These are phyloP conservation scores for Trichopus zeylanicus DNA, from an alignment of 116 monocot species.

Conservation along the genomic window DNA sequence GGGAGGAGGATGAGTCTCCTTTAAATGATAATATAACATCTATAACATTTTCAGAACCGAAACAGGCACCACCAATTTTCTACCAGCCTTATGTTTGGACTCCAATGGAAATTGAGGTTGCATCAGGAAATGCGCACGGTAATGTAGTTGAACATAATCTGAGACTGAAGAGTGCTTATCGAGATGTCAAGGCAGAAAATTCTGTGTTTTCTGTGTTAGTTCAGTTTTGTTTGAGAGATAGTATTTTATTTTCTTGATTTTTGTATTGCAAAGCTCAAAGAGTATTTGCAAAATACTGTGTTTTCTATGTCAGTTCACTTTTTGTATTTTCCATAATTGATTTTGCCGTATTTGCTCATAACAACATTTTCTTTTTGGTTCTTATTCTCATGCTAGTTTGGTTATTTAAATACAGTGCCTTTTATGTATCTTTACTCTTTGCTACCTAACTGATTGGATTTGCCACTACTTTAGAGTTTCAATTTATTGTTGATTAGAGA, in stretches of 20 bases:
- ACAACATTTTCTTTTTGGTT: neutral
- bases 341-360: no score
- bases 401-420: neutral
- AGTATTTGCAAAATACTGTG: no score
- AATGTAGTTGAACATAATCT: constrained; percentile 55
- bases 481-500: neutral
- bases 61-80: neutral
- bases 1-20: constrained; percentile 21
- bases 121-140: constrained; percentile 64
- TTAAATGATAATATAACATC: constrained; percentile 7
- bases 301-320: no score
- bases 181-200: constrained; percentile 63
- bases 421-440: neutral
- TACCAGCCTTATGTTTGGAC: constrained; percentile 72
- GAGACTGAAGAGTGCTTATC: constrained; percentile 70
- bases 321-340: no score
- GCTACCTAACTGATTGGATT: neutral
- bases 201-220: neutral
- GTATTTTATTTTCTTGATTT: neutral
- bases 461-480: neutral
- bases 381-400: neutral
- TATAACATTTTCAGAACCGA: constrained; percentile 1
- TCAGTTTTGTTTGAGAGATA: neutral
- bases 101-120: constrained; percentile 53
- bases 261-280: neutral